Percentiles rank a stretch among this genome's conserved stretches.
Conservation (phyloP, 129 eudicot species). For the Silybum marianum region DNA sequence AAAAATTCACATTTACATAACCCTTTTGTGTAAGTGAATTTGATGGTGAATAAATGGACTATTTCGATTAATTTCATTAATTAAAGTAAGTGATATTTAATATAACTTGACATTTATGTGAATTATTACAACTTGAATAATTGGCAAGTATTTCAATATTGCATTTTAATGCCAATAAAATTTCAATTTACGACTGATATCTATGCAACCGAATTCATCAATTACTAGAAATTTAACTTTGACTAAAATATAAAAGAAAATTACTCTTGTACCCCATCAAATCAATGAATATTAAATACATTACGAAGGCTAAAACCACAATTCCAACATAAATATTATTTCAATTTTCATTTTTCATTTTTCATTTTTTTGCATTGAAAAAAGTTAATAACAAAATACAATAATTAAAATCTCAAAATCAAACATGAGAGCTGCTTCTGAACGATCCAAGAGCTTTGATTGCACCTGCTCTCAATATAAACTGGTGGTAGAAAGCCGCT, state of each 20-base stretch:
- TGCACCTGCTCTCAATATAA: constrained; percentile 82
- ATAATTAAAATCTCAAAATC: constrained; percentile 24
- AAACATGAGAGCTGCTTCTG: constrained; percentile 65
- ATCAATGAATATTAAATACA: background rate
- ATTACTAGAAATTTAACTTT: background rate
- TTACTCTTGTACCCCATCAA: background rate
- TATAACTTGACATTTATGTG: background rate
- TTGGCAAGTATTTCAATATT: background rate
- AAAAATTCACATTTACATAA: too few species aligned
- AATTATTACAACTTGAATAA: background rate
- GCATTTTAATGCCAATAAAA: background rate
- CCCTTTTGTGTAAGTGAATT: too few species aligned
- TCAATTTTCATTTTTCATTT: constrained; percentile 7
- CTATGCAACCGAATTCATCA: background rate
- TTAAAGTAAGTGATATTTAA: background rate
- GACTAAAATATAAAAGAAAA: background rate
- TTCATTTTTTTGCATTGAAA: background rate
- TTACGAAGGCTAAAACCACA: background rate
- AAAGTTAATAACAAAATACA: constrained; percentile 21
- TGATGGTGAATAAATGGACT: too few species aligned
- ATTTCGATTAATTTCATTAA: too few species aligned
- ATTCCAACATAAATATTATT: constrained; percentile 32
- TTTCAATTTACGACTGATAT: background rate
- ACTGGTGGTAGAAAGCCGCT: constrained; percentile 93
- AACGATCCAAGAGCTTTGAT: constrained; percentile 77